Evolutionary conservation across 139 green algal species (phyloP).

Genomic region (Raphidocelis subcapitata): DNA sequence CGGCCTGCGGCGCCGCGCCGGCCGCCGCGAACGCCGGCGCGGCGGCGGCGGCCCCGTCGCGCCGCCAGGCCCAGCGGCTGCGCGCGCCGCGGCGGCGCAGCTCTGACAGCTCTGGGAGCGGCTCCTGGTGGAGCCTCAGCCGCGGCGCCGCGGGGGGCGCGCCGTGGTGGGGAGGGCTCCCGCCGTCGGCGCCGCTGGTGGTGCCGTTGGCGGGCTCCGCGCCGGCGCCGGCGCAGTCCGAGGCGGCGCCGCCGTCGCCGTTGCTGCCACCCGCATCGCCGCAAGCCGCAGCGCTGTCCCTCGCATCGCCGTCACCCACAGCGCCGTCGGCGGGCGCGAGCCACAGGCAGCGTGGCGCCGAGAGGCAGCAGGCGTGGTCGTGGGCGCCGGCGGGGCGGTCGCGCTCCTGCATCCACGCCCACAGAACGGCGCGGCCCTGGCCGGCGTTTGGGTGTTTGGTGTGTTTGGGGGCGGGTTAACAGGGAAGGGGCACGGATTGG

Average conservation of each 20-base stretch:
- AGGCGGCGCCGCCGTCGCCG: too few species aligned
- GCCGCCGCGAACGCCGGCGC: too few species aligned
- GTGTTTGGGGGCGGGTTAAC: neutral
- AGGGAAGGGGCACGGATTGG: neutral
- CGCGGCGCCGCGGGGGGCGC: neutral
- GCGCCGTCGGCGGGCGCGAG: neutral
- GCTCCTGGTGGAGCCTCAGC: conserved; percentile 24
- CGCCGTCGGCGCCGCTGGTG: too few species aligned
- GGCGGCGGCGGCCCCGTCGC: too few species aligned
- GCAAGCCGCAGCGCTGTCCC: too few species aligned
- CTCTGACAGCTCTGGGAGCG: conserved; percentile 26
- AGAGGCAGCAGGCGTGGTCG: conserved; percentile 73
- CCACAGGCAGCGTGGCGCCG: conserved; percentile 61
- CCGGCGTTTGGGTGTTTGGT: neutral
- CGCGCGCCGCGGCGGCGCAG: conserved; percentile 9
- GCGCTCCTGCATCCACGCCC: conserved; percentile 78
- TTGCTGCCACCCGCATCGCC: too few species aligned
- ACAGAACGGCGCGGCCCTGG: conserved; percentile 69
- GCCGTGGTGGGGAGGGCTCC: too few species aligned
- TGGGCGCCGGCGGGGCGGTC: conserved; percentile 46
- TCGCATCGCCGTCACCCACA: too few species aligned
- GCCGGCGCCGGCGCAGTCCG: too few species aligned
- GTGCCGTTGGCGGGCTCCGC: too few species aligned
- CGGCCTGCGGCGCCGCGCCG: too few species aligned
- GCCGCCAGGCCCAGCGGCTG: neutral